These are phyloP conservation scores for Magnaporthiopsis rhizophila DNA, from an alignment of 2,329 filamentous ascomycete species.

Conservation along the genomic window DNA sequence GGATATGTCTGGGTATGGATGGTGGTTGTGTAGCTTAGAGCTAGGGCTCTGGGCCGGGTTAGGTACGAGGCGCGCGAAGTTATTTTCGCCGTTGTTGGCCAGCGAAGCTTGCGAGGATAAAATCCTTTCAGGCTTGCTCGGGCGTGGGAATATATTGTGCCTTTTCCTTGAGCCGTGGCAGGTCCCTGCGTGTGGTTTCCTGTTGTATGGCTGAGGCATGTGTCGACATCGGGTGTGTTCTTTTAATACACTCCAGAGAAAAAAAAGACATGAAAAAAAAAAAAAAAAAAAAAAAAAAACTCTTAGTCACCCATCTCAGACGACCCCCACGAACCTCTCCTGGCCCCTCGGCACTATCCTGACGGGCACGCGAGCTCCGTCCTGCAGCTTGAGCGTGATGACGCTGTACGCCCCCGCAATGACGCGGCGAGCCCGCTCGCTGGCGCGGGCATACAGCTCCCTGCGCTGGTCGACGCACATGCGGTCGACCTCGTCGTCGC, in stretches of 20 bases:
- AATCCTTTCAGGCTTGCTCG: neutral
- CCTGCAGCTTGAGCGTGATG: conserved; percentile 64
- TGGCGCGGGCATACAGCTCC: conserved; percentile 53
- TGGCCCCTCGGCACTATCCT: conserved; percentile 60
- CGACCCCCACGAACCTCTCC: conserved; percentile 51
- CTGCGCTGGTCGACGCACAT: conserved; percentile 40
- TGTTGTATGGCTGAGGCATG: no score
- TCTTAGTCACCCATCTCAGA: no score
- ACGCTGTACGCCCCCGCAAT: conserved; percentile 22
- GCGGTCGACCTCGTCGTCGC: conserved; percentile 42
- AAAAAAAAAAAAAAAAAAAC: no score
- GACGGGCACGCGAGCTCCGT: conserved; percentile 52
- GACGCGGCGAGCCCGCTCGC: conserved; percentile 20
- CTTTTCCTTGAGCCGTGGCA: neutral
- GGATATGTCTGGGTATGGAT: no score
- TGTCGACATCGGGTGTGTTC: neutral
- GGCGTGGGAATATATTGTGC: neutral
- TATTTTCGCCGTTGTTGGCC: neutral
- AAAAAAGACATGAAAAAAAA: no score
- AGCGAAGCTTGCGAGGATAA: no score
- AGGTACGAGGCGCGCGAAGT: no score
- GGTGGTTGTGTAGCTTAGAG: no score
- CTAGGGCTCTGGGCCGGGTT: neutral
- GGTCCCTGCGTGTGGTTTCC: no score
- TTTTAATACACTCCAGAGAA: no score